phyloP scores from a whole-genome alignment of 345 rosid species.

The Orychophragmus violaceus region DNA sequence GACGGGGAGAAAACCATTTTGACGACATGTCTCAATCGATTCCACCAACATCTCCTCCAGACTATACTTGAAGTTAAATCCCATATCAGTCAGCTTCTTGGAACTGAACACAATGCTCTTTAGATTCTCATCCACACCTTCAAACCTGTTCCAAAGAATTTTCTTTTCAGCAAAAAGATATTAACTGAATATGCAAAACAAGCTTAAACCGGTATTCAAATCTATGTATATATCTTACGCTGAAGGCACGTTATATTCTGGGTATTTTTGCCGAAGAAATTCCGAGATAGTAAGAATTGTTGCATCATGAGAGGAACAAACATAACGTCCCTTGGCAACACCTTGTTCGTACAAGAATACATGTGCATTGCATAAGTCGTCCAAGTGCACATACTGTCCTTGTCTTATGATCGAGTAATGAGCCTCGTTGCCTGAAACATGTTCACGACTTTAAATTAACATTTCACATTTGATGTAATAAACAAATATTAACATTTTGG shows the following conservation, averaged over 20 bases:
- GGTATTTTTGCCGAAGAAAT: conserved; percentile 51
- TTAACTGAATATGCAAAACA: neutral
- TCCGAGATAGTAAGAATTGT: conserved; percentile 50
- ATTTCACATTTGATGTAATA: no score
- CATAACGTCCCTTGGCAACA: conserved; percentile 69
- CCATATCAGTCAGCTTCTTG: conserved; percentile 59
- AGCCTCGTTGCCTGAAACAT: conserved; percentile 56
- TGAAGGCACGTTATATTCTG: conserved; percentile 54
- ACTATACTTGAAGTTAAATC: conserved; percentile 66
- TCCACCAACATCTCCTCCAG: conserved; percentile 69
- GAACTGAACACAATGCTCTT: conserved; percentile 43
- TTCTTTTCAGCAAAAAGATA: neutral
- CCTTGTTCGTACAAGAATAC: conserved; percentile 65
- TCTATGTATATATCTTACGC: conserved; percentile 33
- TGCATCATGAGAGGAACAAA: conserved; percentile 64
- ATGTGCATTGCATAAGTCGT: conserved; percentile 81
- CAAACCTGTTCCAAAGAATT: conserved; percentile 37
- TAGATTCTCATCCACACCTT: conserved; percentile 53
- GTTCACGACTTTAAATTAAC: neutral
- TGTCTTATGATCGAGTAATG: conserved; percentile 76
- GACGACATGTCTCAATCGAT: conserved; percentile 66
- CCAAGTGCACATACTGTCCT: conserved; percentile 81
- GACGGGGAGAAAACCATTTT: conserved; percentile 57
- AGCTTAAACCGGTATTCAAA: neutral
- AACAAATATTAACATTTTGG: no score